These are phyloP conservation scores for Ceratocystis smalleyi DNA, from an alignment of 2,329 filamentous ascomycete genomes.

Conservation along the genomic window DNA sequence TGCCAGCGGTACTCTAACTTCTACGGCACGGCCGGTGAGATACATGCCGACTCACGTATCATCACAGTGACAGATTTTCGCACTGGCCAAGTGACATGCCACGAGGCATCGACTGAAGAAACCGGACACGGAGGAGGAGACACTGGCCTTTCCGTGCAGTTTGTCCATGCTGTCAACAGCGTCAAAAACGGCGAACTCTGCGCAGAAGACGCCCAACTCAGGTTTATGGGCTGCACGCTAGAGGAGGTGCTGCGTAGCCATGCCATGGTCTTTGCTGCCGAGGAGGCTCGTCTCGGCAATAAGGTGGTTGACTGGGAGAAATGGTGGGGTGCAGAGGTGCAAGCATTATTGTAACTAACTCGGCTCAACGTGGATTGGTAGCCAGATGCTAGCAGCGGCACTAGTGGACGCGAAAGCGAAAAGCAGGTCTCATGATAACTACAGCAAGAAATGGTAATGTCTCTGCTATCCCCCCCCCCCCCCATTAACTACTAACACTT, in stretches of 20 bases:
- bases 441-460: not conserved
- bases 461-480: not conserved
- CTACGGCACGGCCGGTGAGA: constrained; percentile 75
- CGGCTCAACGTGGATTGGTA: not conserved
- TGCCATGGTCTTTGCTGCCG: constrained; percentile 84
- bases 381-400: not conserved
- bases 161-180: constrained; percentile 64
- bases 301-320: constrained; percentile 57
- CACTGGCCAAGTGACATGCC: constrained; percentile 28
- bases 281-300: constrained; percentile 58
- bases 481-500: not conserved
- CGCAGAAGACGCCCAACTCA: constrained; percentile 55
- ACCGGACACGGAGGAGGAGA: constrained; percentile 28
- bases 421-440: not conserved
- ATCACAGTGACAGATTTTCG: constrained; percentile 36
- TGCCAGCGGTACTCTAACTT: constrained; percentile 74
- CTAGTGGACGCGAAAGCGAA: not conserved
- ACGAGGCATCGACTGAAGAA: constrained; percentile 26
- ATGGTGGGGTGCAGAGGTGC: constrained; percentile 49
- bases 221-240: constrained; percentile 64
- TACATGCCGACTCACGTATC: constrained; percentile 63
- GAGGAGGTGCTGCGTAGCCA: constrained; percentile 84
- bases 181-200: constrained; percentile 57
- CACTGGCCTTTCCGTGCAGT: constrained; percentile 58
- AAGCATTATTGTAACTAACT: constrained; percentile 16